Conservation (phyloP, 2,329 filamentous ascomycete genomes). For the Metarhizium anisopliae region DNA sequence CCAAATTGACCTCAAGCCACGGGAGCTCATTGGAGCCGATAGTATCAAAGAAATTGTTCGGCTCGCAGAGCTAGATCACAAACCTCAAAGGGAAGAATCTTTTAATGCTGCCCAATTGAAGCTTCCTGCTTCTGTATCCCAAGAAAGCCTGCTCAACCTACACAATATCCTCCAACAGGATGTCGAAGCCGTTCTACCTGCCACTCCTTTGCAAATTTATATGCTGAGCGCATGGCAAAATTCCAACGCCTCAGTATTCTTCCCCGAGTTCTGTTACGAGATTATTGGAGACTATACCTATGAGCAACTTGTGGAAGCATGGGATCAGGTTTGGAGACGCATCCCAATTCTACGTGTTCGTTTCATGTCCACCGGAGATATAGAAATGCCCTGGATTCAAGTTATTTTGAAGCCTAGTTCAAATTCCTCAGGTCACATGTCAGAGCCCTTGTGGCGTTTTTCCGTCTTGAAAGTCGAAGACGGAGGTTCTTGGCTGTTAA, state of each 20-base stretch:
- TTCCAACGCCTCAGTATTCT: constrained; percentile 59
- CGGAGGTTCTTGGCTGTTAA: constrained; percentile 19
- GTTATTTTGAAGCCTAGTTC: constrained; percentile 33
- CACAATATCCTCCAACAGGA: constrained; percentile 32
- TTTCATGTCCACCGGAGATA: constrained; percentile 45
- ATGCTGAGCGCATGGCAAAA: constrained; percentile 72
- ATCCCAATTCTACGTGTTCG: constrained; percentile 60
- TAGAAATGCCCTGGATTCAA: constrained; percentile 51
- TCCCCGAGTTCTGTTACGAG: constrained; percentile 59
- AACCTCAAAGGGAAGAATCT: not conserved
- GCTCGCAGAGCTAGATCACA: constrained; percentile 5
- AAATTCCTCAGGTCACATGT: not conserved
- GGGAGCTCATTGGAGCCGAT: constrained; percentile 58
- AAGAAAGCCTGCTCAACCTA: constrained; percentile 25
- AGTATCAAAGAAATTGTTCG: constrained; percentile 57
- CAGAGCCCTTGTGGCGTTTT: constrained; percentile 17
- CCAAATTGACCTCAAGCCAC: constrained; percentile 55
- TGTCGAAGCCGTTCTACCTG: constrained; percentile 54
- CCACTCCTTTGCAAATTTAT: constrained; percentile 69
- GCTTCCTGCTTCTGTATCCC: constrained; percentile 28
- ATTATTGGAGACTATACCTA: constrained; percentile 31
- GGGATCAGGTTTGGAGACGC: constrained; percentile 46
- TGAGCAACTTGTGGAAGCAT: constrained; percentile 44
- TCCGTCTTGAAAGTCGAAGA: constrained; percentile 6
- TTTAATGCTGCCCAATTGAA: constrained; percentile 11